A percentile compares a stretch with the other conserved stretches of the same genome.
Conservation (phyloP, 2,329 filamentous ascomycete species). For the Plenodomus biglobosus region DNA sequence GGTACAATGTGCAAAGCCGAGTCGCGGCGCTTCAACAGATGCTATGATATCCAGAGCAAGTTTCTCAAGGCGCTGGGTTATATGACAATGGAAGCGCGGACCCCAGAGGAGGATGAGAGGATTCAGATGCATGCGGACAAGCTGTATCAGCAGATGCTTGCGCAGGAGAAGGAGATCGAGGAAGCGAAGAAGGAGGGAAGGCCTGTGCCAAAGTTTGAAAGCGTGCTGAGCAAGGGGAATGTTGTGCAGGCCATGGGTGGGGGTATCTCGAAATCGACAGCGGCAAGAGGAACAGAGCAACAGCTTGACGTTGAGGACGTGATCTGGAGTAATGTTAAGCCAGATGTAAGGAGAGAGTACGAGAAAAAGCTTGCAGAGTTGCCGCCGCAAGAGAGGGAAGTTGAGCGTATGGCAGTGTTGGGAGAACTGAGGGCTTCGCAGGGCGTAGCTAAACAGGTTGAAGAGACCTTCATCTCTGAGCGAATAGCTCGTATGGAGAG, state of each 20-base stretch:
- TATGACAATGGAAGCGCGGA: conserved; percentile 65
- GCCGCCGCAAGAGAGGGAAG: conserved; percentile 34
- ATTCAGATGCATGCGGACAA: conserved; percentile 94
- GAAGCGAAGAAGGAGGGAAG: conserved; percentile 62
- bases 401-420: conserved; percentile 38
- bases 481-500: conserved; percentile 40
- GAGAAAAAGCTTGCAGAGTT: conserved; percentile 37
- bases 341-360: conserved; percentile 33
- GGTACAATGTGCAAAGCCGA: conserved; percentile 81
- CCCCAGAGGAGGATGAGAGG: conserved; percentile 73
- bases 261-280: conserved; percentile 12
- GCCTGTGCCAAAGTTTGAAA: conserved; percentile 60
- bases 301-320: conserved; percentile 18
- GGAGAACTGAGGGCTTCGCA: conserved; percentile 38
- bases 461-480: conserved; percentile 39
- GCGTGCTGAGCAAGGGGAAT: conserved; percentile 52
- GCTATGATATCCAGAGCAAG: conserved; percentile 87
- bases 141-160: conserved; percentile 83
- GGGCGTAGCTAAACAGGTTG: conserved; percentile 36
- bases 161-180: conserved; percentile 75
- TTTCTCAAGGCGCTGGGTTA: conserved; percentile 92
- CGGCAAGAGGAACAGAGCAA: conserved; percentile 5
- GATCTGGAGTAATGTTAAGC: conserved; percentile 37
- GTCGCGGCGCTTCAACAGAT: conserved; percentile 77
- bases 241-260: conserved; percentile 29